Percentiles rank a stretch among this genome's conserved stretches.
phyloP scores from a whole-genome alignment of 306 rosid genomes.

The Castanea sativa region DNA sequence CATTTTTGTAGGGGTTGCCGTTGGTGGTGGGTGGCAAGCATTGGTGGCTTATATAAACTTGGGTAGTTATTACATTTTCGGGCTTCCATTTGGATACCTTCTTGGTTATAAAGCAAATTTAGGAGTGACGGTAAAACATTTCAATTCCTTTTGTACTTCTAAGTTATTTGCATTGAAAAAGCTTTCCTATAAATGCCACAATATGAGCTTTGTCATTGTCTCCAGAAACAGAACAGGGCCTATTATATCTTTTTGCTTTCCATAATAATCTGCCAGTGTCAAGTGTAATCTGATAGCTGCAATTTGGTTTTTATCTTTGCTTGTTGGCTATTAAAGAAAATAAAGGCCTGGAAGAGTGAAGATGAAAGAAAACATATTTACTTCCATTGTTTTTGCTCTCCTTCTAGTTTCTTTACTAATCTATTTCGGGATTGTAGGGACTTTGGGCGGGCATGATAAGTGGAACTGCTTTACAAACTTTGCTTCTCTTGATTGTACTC shows the following conservation, averaged over 20 bases:
- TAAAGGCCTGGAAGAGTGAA: neutral
- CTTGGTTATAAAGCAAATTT: constrained; percentile 57
- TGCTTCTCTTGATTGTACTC: constrained; percentile 43
- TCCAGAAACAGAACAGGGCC: neutral
- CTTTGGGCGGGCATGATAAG: constrained; percentile 63
- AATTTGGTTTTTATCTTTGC: too few relatives aligned
- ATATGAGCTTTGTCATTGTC: neutral
- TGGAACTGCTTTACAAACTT: constrained; percentile 51
- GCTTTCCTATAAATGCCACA: too few relatives aligned
- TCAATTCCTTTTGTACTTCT: neutral
- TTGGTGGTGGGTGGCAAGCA: constrained; percentile 96
- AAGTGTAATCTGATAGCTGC: too few relatives aligned
- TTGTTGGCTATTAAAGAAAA: too few relatives aligned
- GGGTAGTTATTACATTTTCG: constrained; percentile 76
- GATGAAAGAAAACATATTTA: neutral
- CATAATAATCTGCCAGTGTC: too few relatives aligned
- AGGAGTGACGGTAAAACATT: constrained; percentile 63
- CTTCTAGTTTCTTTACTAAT: too few relatives aligned
- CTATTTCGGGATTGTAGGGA: constrained; percentile 33
- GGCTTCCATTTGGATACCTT: constrained; percentile 68
- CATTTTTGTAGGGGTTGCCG: constrained; percentile 69
- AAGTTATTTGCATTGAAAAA: neutral
- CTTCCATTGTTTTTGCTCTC: neutral
- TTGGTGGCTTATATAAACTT: constrained; percentile 78
- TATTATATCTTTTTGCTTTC: neutral